Evolutionary conservation across 2,329 filamentous ascomycete genomes (phyloP), one percentile per base, ranked within the genome.

Genomic region (Clarireedia paspali): DNA sequence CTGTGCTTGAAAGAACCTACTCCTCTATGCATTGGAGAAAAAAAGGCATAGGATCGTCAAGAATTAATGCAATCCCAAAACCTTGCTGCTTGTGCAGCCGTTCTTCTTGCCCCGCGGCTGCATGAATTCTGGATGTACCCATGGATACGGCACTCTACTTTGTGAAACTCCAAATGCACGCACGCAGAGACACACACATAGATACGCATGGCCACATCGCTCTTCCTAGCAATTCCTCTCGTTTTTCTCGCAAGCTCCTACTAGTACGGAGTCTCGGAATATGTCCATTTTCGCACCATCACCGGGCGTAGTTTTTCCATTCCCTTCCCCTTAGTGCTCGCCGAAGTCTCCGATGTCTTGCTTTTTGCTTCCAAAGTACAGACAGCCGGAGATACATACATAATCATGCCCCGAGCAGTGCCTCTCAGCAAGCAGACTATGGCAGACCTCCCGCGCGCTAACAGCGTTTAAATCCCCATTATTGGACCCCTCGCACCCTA

Each of bases 391-490:
- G 38, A 53, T 53, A 36, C n/a, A 52, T 27, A 52, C 7, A 14
- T 15, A 20, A 24, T 20, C 23, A 17, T 52, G 12, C 23, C 49
- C 34, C 39, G 23, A 24, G 7, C 20, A 20, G 20, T 20, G 34
- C 39, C n/a, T n/a, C 12, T 34, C 49, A 51, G 14, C 17, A 27
- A 27, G 6, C 26, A 27, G 6, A 27, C 26, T 3, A 27, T 30
- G 7, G 27, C 27, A 30, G 27, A 10, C 46, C 17, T 50, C 38
- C 52, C 52, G 52, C 52, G 52, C 52, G 52, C 52, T 50, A 55
- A 55, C 26, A 55, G 52, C 52, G 52, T 55, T 55, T 55, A 55
- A 50, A 50, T 55, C 38, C 52, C 46, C 46, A 38, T 45, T 50
- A 44, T 50, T 48, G 46, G 52, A 50, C 38, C 45, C 52, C 34